Base-by-base conservation (phyloP, 2,329 filamentous ascomycete genomes). In the Aaosphaeria pasadenensis region DNA sequence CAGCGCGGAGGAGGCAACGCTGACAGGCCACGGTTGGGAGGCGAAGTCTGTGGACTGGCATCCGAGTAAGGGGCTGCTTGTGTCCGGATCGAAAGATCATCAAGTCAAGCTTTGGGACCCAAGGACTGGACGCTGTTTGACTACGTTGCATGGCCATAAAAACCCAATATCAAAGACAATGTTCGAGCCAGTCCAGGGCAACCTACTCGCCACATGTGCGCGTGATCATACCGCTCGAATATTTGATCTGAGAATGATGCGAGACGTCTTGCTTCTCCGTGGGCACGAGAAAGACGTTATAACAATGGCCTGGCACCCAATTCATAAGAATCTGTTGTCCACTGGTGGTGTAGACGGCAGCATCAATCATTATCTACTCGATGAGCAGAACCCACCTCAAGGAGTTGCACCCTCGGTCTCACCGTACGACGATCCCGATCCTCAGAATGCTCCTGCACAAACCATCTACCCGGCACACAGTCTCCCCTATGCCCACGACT, bases 31-130 rank as follows among this genome's bases (percentile, higher is more conserved):
- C 70, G 90, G 91, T 55, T 99, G 94, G 94, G 94, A 99, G 66
- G 91, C 90, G 17, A 97, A 97, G 71, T 89, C 86, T 45, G 95
- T 95, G 48, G 92, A 99, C 67, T 99, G 94, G 94, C 94, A 99
- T 74, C 91, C 92, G 1, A 88, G 87, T 17, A 97, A 96, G 74
- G 94, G 94, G 1, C 75, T 99, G 4, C 80, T 99, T 31, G 92
- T 96, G 4, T 97, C 94, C 1, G 94, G 94, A 35, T 97, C 92
- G 7, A 99, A 99, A 73, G 94, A 99, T 64, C 92, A 99, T 71
- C 78, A 95, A 53, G 90, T 99, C 63, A 97, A 97, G 71, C 84
- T 99, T 39, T 99, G 94, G 94, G 94, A 99, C 69, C 94, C 94
- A n/a, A 83, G 94, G 47, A 92, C 87, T 5, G 86, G 88, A 33